Conservation (phyloP, 345 rosid species). For the Eucalyptus regnans region DNA sequence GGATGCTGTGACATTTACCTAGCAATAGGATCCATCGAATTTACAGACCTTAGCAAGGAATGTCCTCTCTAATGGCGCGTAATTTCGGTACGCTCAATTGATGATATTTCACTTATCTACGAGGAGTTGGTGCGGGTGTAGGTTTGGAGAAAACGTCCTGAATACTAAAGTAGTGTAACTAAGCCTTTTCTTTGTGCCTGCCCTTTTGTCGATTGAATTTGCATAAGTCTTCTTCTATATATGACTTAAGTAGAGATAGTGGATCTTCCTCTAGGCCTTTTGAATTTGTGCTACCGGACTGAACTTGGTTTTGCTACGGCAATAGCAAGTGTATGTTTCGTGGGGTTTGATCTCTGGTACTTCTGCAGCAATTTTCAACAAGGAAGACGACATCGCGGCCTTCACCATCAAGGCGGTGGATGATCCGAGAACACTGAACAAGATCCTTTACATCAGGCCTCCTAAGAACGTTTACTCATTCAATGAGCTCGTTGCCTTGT, state of each 20-base stretch:
- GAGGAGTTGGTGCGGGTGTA: not conserved
- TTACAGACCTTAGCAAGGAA: not conserved
- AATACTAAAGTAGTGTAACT: not conserved
- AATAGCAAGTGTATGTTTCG: not conserved
- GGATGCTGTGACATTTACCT: not conserved
- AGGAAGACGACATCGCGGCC: slow-evolving; percentile 45
- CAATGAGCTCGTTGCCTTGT: slow-evolving; percentile 41
- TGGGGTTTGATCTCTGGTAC: not conserved
- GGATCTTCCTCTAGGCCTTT: not conserved
- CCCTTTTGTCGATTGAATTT: not conserved
- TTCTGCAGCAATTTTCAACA: slow-evolving; percentile 21
- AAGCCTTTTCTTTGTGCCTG: not conserved
- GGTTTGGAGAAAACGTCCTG: not conserved
- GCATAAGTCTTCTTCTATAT: not conserved
- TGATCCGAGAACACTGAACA: slow-evolving; percentile 54
- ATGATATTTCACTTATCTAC: not conserved
- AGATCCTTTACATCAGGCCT: slow-evolving; percentile 35
- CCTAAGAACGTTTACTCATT: slow-evolving; percentile 36
- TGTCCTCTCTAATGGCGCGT: not conserved
- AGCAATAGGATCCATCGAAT: not conserved
- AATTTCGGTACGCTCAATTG: not conserved
- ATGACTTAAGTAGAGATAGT: not conserved
- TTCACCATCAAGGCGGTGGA: slow-evolving; percentile 42
- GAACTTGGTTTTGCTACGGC: not conserved
- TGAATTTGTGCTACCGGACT: not conserved